Conservation (phyloP, 805 yeast genomes). For the Lachancea sp. region DNA sequence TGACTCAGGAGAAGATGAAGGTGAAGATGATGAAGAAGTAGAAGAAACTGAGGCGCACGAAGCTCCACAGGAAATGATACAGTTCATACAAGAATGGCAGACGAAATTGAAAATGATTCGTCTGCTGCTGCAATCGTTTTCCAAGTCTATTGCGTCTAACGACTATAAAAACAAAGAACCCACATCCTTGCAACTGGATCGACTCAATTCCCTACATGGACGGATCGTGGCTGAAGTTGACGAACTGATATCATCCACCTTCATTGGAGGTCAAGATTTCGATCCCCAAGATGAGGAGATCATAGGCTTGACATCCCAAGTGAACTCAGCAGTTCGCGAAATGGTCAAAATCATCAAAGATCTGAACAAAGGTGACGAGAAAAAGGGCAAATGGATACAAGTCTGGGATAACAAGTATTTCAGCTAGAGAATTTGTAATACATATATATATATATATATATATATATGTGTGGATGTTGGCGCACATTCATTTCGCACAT, state of each 20-base stretch:
- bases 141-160: constrained; percentile 48
- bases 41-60: constrained; percentile 25
- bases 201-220: constrained; percentile 39
- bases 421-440: no score
- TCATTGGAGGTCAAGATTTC: constrained; percentile 33
- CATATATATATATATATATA: no score
- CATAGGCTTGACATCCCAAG: constrained; percentile 19
- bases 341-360: constrained; percentile 37
- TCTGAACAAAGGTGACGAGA: constrained; percentile 44
- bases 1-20: constrained; percentile 25
- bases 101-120: constrained; percentile 43
- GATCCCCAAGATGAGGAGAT: constrained; percentile 37
- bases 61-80: constrained; percentile 26
- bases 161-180: constrained; percentile 19
- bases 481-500: neutral
- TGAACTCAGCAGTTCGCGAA: constrained; percentile 21
- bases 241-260: constrained; percentile 50
- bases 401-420: constrained; percentile 32
- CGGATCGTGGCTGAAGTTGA: constrained; percentile 45
- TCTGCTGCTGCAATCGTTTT: constrained; percentile 50
- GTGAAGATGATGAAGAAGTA: constrained; percentile 23
- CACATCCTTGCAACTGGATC: constrained; percentile 42
- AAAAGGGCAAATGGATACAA: constrained; percentile 38
- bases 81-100: constrained; percentile 44
- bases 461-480: neutral